Percentiles rank a stretch among this genome's conserved stretches.
Conservation (phyloP, 345 rosid species). For the rapeseed (Brassica napus) region DNA sequence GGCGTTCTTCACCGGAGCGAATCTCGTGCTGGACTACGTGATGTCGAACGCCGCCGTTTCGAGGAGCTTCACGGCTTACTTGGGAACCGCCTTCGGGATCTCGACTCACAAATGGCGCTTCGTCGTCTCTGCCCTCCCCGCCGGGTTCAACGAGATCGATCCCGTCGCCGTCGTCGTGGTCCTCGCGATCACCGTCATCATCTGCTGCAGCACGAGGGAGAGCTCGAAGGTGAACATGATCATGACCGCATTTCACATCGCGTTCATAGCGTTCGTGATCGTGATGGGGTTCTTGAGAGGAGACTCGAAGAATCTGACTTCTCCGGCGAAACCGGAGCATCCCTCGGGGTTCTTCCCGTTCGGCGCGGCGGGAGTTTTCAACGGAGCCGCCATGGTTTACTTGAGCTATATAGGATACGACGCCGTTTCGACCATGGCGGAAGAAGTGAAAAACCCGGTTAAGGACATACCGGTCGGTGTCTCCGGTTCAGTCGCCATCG, state of each 20-base stretch:
- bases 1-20: conserved; percentile 88
- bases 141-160: conserved; percentile 82
- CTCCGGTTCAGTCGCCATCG: conserved; percentile 76
- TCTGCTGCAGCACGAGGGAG: conserved; percentile 68
- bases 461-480: conserved; percentile 90
- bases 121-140: conserved; percentile 51
- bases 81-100: conserved; percentile 73
- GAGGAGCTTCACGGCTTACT: conserved; percentile 69
- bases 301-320: conserved; percentile 56
- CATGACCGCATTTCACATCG: conserved; percentile 68
- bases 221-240: conserved; percentile 82
- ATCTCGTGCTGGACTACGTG: conserved; percentile 83
- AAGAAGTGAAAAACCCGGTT: conserved; percentile 78
- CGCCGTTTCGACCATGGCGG: conserved; percentile 95
- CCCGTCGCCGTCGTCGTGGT: conserved; percentile 59
- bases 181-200: conserved; percentile 58
- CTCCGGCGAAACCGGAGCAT: conserved; percentile 47
- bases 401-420: conserved; percentile 94
- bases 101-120: conserved; percentile 72
- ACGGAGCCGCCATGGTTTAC: conserved; percentile 83
- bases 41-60: conserved; percentile 94
- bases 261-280: conserved; percentile 75
- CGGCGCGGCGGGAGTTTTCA: conserved; percentile 74
- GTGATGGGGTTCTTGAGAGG: conserved; percentile 78
- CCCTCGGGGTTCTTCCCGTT: conserved; percentile 77